phyloP scores from a whole-genome alignment of 2,329 filamentous ascomycete species.

The Pseudogymnoascus sp. region DNA sequence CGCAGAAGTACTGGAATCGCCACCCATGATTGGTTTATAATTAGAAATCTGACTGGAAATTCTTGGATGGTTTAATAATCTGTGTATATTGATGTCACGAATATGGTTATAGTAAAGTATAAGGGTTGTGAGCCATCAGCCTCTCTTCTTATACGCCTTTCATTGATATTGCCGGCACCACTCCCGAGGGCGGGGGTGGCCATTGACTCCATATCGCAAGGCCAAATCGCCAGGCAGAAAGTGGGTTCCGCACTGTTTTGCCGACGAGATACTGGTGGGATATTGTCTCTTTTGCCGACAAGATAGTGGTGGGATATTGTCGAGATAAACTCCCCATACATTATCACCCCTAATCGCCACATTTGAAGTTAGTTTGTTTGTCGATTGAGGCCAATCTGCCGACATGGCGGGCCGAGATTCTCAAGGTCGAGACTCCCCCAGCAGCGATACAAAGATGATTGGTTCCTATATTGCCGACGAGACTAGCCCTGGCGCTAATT shows the following conservation, averaged over 20 bases:
- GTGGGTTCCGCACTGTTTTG: slow-evolving; percentile 1
- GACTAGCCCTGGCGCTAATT: neutral
- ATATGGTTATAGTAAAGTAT: neutral
- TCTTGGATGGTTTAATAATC: neutral
- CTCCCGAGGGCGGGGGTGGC: neutral
- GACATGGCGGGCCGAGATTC: neutral
- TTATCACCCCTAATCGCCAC: neutral
- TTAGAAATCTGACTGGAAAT: neutral
- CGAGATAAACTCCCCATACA: neutral
- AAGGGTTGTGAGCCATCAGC: neutral
- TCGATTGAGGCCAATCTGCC: neutral
- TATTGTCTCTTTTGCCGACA: neutral
- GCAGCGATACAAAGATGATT: neutral
- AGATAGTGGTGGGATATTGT: neutral
- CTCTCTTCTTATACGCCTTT: neutral
- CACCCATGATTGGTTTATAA: neutral
- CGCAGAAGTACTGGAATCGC: neutral
- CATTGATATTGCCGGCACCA: neutral
- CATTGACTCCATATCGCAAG: neutral
- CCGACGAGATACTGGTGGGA: neutral
- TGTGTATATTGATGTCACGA: neutral
- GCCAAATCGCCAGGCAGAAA: neutral
- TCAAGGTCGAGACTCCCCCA: neutral
- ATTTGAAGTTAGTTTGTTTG: neutral
- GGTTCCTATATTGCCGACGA: slow-evolving; percentile 3